Evolutionary conservation across 257 asterid genomes (phyloP), one percentile per base, ranked within the genome.

Genomic region (Nicotiana sylvestris): DNA sequence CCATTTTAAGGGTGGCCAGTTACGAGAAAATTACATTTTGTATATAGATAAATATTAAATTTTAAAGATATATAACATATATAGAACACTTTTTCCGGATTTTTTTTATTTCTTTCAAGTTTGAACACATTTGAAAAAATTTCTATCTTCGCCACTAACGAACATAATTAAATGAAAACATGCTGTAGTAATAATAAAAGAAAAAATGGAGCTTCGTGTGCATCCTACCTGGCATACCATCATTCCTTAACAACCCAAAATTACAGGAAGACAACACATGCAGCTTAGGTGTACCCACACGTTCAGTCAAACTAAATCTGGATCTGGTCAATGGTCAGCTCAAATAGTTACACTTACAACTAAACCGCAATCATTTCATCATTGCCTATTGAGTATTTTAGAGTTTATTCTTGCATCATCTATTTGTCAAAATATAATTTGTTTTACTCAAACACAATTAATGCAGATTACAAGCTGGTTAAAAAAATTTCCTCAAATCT

Each of bases 251-350:
- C 27, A 74, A 25, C 64, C 15, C 21, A 39, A 74, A 27, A 27
- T 0, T 27, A 5, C 65, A 18, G 65, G 27, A 58, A 18, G 65
- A 58, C 21, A 81, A n/a, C 80, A 49, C 80, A 1, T 74, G 79
- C 12, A 72, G 78, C 58, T 43, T 43, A 70, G 21, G 83, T 82
- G 87, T 82, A 78, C 66, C 81, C 87, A 82, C 87, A 86, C 86
- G 86, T 74, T 67, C 86, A 66, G 89, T 82, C 87, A 84, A 84
- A 87, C n/a, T 39, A 57, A 79, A 78, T 79, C 83, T 84, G 82
- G 84, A 86, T 86, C 87, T 77, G 57, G 86, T 87, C 86, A 87
- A 87, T 57, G 35, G 35, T 49, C 43, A 49, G 4, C 37, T 13
- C 60, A 12, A 72, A 72, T 72, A 6, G 16, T 33, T 66, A 32